Conservation (phyloP, 177 flowering plant species). For the Vitis hybrid region DNA sequence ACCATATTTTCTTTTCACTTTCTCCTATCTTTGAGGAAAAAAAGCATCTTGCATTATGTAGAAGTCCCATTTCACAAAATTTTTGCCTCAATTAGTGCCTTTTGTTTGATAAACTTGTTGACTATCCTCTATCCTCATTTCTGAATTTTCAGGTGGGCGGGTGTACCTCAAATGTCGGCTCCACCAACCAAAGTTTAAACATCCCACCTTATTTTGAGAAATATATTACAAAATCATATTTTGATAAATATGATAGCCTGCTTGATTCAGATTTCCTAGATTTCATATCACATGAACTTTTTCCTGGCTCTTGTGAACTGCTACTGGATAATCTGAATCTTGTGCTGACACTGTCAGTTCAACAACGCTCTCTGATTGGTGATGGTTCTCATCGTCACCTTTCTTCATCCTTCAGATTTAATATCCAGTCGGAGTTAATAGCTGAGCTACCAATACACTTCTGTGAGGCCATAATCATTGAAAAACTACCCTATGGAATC, state of each 20-base stretch:
- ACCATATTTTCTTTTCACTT: no score
- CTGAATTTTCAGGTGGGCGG: conserved; percentile 19
- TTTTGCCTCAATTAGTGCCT: no score
- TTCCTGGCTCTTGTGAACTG: conserved; percentile 28
- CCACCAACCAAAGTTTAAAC: conserved; percentile 1
- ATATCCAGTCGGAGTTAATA: conserved; percentile 19
- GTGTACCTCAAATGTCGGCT: background rate
- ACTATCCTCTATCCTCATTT: background rate
- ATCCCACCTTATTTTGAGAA: conserved; percentile 19
- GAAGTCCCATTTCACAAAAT: no score
- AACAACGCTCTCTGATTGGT: conserved; percentile 54
- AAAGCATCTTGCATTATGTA: no score
- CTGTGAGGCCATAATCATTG: conserved; percentile 58
- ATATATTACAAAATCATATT: conserved; percentile 50
- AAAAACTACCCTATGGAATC: conserved; percentile 76
- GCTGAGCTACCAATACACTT: conserved; percentile 24
- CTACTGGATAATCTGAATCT: conserved; percentile 15
- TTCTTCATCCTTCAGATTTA: conserved; percentile 43
- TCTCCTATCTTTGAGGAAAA: no score
- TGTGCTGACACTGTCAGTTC: conserved; percentile 24
- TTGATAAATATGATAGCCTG: conserved; percentile 38
- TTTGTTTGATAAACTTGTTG: no score
- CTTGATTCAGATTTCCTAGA: conserved; percentile 44
- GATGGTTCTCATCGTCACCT: conserved; percentile 92
- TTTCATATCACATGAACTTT: conserved; percentile 32